Percentiles rank a stretch among this genome's conserved stretches.
Conservation (phyloP, 1,284 basidiomycete species). For the Trichosporon faecale region DNA sequence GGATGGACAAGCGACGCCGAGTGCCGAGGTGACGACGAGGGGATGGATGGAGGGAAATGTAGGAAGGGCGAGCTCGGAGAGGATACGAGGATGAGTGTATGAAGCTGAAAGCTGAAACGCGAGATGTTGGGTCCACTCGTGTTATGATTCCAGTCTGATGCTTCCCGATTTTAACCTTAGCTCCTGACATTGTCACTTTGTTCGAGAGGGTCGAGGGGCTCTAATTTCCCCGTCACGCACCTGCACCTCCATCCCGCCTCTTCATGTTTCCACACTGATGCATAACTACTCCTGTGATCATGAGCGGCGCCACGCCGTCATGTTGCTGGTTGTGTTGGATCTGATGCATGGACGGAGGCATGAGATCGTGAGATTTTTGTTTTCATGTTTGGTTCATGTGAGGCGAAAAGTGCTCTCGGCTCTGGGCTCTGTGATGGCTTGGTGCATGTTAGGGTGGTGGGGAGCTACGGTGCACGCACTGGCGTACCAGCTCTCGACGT, state of each 20-base stretch:
- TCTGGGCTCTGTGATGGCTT: background rate
- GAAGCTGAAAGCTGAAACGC: slow-evolving; percentile 1
- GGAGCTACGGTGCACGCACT: background rate
- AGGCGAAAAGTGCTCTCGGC: background rate
- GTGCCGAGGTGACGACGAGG: background rate
- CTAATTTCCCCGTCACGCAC: background rate
- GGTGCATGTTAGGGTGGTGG: background rate
- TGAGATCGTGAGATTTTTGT: background rate
- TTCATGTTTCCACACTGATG: background rate
- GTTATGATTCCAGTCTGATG: slow-evolving; percentile 5
- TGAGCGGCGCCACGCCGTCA: background rate
- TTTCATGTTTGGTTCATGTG: background rate
- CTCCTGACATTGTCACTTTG: slow-evolving; percentile 5
- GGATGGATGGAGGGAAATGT: background rate
- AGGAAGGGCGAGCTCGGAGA: background rate
- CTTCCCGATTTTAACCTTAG: background rate
- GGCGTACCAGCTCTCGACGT: background rate
- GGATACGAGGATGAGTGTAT: background rate
- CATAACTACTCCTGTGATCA: background rate
- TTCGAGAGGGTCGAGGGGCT: background rate
- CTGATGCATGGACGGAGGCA: background rate
- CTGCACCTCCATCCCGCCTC: background rate
- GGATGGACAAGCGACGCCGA: background rate
- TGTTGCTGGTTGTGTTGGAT: background rate
- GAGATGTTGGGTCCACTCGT: background rate